phyloP scores from a whole-genome alignment of 331 rosid genomes.

The Dryas integrifolia region DNA sequence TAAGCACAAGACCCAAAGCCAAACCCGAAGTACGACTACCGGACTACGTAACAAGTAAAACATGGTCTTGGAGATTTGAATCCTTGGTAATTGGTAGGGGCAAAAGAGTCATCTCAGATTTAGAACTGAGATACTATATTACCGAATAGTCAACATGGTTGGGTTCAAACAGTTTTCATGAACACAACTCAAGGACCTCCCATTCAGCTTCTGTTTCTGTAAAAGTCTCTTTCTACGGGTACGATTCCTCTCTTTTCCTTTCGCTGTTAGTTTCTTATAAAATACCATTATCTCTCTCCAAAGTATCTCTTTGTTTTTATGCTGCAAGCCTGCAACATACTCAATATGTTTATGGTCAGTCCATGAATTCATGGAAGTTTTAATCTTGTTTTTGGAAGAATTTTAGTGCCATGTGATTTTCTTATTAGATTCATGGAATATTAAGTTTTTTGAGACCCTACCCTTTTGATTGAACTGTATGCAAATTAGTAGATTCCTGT shows the following conservation, averaged over 20 bases:
- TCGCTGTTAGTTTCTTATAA: background rate
- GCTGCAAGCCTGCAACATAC: constrained; percentile 18
- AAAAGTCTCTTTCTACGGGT: constrained; percentile 23
- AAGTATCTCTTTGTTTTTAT: background rate
- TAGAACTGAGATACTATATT: constrained; percentile 2
- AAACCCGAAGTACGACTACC: background rate
- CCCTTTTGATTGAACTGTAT: constrained; percentile 1
- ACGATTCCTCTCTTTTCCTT: constrained; percentile 3
- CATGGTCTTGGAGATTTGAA: background rate
- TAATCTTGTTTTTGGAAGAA: background rate
- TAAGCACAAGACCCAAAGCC: background rate
- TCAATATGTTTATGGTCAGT: background rate
- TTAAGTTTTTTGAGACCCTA: background rate
- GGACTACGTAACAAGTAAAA: background rate
- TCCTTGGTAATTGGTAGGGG: background rate
- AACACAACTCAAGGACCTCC: constrained; percentile 15
- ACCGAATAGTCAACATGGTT: constrained; percentile 25
- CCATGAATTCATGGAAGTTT: constrained; percentile 2
- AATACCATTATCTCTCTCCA: background rate
- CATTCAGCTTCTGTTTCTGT: constrained; percentile 1
- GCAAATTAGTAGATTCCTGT: background rate
- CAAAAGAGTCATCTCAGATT: background rate
- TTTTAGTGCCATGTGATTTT: background rate
- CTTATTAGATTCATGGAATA: constrained; percentile 11
- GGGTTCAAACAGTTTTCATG: constrained; percentile 25